Evolutionary conservation across 306 rosid species (phyloP), one percentile per base, ranked within the genome.

Genomic region (Lathyrus oleraceus): DNA sequence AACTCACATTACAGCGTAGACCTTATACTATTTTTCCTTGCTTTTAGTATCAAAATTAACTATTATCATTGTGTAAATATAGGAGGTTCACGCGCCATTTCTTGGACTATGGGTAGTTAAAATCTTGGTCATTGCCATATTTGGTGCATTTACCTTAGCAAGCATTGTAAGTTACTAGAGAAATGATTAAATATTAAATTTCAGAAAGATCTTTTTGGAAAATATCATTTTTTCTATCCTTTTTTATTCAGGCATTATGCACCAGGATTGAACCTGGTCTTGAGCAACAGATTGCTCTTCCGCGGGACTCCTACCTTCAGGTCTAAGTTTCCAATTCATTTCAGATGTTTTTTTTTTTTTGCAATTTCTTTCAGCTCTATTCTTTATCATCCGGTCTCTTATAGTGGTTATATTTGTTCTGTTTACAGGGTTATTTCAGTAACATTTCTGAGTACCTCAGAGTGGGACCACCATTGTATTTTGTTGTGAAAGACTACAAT

Each of bases 231-330:
- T 27, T 25, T 27, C 40, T 40, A 1, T 76, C 39, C 8, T 62
- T 40, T 71, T 77, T 45, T 19, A 15, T 65, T 19, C 63, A 93
- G 98, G 90, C 98, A 78, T 84, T 93, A 84, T 85, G 89, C 72
- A 79, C 90, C 27, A 87, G 91, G 80, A 84, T 93, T 84, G 89
- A 90, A 83, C 81, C 89, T 45, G 98, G 98, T 70, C 86, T 93
- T 62, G 97, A 93, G 83, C 98, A 93, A 83, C 77, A 93, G 88
- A 82, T 93, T 88, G 98, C 87, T 78, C 98, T 93, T 88, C 98
- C 98, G 3, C 84, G 96, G 61, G 91, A 93, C 82, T 93, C 98
- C 81, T 93, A 93, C 79, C 98, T 93, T 69, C 98, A 93, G 98
- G 98, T 93, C 72, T 72, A 66, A 59, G 71, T 54, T 71, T 73